These are phyloP conservation scores for Blastobotrys muscicola DNA, from an alignment of 805 yeast genomes.

Conservation along the genomic window DNA sequence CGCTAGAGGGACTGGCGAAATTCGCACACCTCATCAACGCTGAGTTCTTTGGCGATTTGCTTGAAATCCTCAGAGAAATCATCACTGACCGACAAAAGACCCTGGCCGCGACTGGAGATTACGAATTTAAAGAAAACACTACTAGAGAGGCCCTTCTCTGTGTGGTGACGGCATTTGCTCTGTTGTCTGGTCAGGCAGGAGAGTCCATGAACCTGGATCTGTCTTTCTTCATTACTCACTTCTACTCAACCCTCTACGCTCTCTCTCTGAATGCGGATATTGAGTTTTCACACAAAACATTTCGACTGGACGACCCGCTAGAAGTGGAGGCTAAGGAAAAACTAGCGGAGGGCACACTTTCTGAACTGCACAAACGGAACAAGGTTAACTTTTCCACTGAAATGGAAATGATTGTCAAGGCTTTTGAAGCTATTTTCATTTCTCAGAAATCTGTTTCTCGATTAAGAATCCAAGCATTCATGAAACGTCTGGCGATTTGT, in stretches of 20 bases:
- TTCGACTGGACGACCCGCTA: constrained; percentile 73
- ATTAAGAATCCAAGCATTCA: constrained; percentile 56
- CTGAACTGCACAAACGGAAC: constrained; percentile 29
- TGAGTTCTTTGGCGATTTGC: constrained; percentile 84
- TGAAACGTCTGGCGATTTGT: constrained; percentile 65
- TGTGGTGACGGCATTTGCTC: constrained; percentile 81
- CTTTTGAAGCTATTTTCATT: constrained; percentile 66
- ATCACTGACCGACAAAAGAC: constrained; percentile 39
- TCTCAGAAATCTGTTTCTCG: constrained; percentile 14
- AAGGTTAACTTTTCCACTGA: constrained; percentile 82
- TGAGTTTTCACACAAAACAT: constrained; percentile 73
- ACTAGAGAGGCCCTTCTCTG: constrained; percentile 68
- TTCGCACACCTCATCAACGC: constrained; percentile 90
- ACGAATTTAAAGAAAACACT: constrained; percentile 33
- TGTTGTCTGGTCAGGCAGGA: constrained; percentile 64
- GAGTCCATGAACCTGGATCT: constrained; percentile 73
- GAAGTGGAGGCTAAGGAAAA: constrained; percentile 12
- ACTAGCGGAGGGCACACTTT: neutral
- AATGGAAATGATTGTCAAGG: constrained; percentile 69
- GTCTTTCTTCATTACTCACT: constrained; percentile 64
- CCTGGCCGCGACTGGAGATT: constrained; percentile 32
- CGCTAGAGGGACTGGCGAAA: constrained; percentile 82
- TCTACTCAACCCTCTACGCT: constrained; percentile 60
- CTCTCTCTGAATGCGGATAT: constrained; percentile 71
- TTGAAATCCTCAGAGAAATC: constrained; percentile 81